These are phyloP conservation scores for Claviceps sp. DNA, from an alignment of 2,329 filamentous ascomycete species.

Conservation along the genomic window DNA sequence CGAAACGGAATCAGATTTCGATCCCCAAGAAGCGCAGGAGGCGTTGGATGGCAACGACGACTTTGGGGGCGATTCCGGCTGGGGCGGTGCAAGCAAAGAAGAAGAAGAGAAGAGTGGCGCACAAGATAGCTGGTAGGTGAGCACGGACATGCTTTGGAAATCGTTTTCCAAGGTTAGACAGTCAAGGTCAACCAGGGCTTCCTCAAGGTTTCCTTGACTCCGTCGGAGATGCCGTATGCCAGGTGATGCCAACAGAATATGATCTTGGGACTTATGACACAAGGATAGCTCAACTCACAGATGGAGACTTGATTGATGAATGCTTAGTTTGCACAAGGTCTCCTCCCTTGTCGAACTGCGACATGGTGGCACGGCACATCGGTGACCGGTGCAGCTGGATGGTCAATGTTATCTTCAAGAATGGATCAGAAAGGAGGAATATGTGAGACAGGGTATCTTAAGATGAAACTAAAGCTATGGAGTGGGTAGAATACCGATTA, in stretches of 20 bases:
- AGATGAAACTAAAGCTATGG: too few species aligned
- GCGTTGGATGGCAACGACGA: slow-evolving; percentile 7
- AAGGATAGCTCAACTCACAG: not conserved
- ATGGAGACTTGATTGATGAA: not conserved
- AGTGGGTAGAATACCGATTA: too few species aligned
- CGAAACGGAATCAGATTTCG: slow-evolving; percentile 42
- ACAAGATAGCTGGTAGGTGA: not conserved
- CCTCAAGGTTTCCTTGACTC: too few species aligned
- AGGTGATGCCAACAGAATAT: too few species aligned
- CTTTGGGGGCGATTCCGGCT: slow-evolving; percentile 5
- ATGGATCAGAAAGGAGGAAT: too few species aligned
- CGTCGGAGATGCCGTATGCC: too few species aligned
- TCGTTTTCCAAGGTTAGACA: not conserved
- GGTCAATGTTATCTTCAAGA: too few species aligned
- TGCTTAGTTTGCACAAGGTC: not conserved
- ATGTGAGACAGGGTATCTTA: too few species aligned
- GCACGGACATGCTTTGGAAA: not conserved
- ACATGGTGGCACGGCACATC: not conserved
- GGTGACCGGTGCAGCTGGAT: not conserved
- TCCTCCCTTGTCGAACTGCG: not conserved
- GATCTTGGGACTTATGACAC: not conserved
- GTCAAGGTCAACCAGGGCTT: too few species aligned
- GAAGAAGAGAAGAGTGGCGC: not conserved
- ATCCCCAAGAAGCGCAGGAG: slow-evolving; percentile 19
- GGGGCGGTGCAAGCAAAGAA: not conserved